A percentile compares a stretch with the other conserved stretches of the same genome.
Conservation (phyloP, 257 asterid genomes). For the Eucommia ulmoides region DNA sequence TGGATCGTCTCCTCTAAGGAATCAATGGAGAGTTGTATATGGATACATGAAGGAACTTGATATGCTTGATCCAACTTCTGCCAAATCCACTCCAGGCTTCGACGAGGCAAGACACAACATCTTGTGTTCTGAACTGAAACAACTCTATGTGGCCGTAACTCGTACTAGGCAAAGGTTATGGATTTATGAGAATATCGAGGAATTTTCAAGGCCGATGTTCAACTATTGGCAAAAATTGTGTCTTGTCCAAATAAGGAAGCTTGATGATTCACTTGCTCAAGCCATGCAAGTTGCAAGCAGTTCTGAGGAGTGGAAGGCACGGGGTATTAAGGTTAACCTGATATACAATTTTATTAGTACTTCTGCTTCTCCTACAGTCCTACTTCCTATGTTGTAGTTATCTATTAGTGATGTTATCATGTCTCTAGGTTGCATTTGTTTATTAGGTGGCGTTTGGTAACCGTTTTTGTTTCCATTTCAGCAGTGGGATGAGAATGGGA, state of each 20-base stretch:
- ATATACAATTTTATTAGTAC: neutral
- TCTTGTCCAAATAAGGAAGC: slow-evolving; percentile 37
- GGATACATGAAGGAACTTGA: slow-evolving; percentile 34
- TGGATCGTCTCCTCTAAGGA: slow-evolving; percentile 45
- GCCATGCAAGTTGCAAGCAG: slow-evolving; percentile 62
- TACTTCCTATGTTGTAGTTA: neutral
- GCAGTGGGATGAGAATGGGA: too few relatives aligned
- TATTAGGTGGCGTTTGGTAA: too few relatives aligned
- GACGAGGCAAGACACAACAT: slow-evolving; percentile 34
- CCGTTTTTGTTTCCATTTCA: too few relatives aligned
- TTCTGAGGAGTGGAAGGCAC: slow-evolving; percentile 55
- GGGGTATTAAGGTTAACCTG: slow-evolving; percentile 42
- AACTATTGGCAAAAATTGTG: slow-evolving; percentile 50
- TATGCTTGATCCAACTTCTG: slow-evolving; percentile 23
- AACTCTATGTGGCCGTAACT: slow-evolving; percentile 54
- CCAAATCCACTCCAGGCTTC: slow-evolving; percentile 31
- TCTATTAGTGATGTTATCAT: neutral
- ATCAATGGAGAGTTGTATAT: slow-evolving; percentile 58
- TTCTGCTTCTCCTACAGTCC: neutral
- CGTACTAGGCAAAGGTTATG: slow-evolving; percentile 64
- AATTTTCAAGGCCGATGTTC: slow-evolving; percentile 41
- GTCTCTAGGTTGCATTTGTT: too few relatives aligned
- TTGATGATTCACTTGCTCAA: slow-evolving; percentile 41
- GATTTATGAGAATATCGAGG: slow-evolving; percentile 50
- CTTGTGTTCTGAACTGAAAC: slow-evolving; percentile 59